These are phyloP conservation scores for Lepiota subincarnata DNA, from an alignment of 768 basidiomycete species.

Conservation along the genomic window DNA sequence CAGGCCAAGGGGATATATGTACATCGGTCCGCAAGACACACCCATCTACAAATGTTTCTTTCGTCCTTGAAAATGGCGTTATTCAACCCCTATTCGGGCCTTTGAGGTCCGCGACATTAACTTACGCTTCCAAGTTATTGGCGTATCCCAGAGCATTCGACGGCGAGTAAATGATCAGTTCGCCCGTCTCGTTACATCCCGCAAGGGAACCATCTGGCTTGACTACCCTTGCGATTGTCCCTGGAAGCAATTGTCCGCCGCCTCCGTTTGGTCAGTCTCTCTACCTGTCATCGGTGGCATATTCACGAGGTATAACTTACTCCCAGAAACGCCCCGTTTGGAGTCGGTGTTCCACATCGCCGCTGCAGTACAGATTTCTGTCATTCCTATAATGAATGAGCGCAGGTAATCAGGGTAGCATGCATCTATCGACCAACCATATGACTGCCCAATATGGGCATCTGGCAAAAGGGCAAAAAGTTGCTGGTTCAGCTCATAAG, in stretches of 20 bases:
- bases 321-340: constrained; percentile 50
- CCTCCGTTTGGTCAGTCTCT: constrained; percentile 20
- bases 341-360: constrained; percentile 43
- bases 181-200: constrained; percentile 53
- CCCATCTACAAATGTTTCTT: constrained; percentile 67
- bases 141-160: constrained; percentile 53
- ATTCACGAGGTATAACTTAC: constrained; percentile 21
- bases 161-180: constrained; percentile 52
- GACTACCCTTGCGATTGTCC: constrained; percentile 48
- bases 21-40: constrained; percentile 21
- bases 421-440: constrained; percentile 31
- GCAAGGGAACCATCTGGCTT: constrained; percentile 56
- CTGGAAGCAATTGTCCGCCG: constrained; percentile 57
- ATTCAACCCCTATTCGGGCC: no score
- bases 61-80: constrained; percentile 39
- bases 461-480: constrained; percentile 47
- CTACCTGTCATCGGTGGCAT: background rate
- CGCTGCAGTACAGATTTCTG: constrained; percentile 55
- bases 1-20: background rate
- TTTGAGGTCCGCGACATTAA: constrained; percentile 7
- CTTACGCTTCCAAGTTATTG: constrained; percentile 62
- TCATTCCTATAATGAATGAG: constrained; percentile 46
- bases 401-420: background rate
- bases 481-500: constrained; percentile 47
- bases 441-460: constrained; percentile 54